Base-by-base conservation (phyloP, 23 red algal genomes). In the Chondrus crispus region DNA sequence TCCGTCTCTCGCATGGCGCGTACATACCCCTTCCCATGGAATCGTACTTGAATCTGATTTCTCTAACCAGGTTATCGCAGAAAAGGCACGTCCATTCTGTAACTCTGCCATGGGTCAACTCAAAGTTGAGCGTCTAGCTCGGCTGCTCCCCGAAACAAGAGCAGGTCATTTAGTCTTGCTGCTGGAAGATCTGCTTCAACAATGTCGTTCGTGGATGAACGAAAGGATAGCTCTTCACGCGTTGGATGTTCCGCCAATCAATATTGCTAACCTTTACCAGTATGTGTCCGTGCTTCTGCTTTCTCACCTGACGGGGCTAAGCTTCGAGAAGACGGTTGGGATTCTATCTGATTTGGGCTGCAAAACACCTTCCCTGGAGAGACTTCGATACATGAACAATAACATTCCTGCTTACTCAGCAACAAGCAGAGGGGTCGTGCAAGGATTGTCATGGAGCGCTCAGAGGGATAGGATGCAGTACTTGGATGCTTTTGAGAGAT, bases 271-370 rank as follows among this genome's bases (percentile, higher is more conserved):
- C 46, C 26, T 82, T 41, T 82, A 82, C 28, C 30, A 47, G 18
- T 82, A 57, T 37, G 51, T 82, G 18, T 50, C 1, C 24, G 78
- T 82, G 40, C 22, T 82, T 22, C 30, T 57, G 22, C 40, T 82
- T 20, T 82, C 51, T 18, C 78, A 58, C 51, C 29, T 53, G 47
- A 82, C 78, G 12, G 78, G 78, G 46, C 2, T 53, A 11, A 2
- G 78, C 26, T 82, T 60, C 57, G 78, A 82, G 48, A 82, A 37
- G 39, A 82, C 78, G 57, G 43, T 58, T 8, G 47, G 43, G 20
- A 50, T 57, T 36, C 78, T 82, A 11, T 38, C 26, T 33, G 30
- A 57, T 26, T 0, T 82, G 22, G 46, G 46, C 45, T 46, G 2
- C 48, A 57, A 0, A 24, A 20, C 47, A 43, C 48, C 30, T 53